Evolutionary conservation across 148 eudicot species (phyloP).

Genomic region (Agrostemma githago): DNA sequence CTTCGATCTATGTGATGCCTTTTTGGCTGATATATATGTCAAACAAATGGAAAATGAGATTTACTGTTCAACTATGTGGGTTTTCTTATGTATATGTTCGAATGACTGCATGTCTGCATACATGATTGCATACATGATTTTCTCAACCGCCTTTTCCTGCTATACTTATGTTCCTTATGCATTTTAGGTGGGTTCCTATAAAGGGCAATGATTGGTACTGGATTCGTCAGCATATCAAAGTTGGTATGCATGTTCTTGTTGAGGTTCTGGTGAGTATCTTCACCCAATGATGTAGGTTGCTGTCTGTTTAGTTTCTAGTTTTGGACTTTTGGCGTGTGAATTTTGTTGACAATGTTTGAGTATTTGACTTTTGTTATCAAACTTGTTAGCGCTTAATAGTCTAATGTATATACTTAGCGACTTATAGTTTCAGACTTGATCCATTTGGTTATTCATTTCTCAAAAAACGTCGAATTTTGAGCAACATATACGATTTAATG

Average conservation of each 20-base stretch:
- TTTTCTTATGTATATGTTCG: not conserved
- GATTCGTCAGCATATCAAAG: conserved; percentile 98
- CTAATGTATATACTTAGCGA: no score
- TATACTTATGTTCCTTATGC: conserved; percentile 17
- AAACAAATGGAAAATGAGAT: not conserved
- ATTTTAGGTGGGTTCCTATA: conserved; percentile 94
- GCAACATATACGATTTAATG: no score
- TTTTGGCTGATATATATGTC: not conserved
- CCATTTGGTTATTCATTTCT: no score
- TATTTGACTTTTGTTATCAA: not conserved
- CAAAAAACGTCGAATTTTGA: no score
- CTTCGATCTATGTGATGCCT: not conserved
- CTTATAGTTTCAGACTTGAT: no score
- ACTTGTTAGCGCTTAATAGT: not conserved
- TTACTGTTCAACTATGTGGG: not conserved
- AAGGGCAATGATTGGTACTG: conserved; percentile 98
- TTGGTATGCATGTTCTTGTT: conserved; percentile 88
- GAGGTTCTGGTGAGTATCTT: conserved; percentile 77
- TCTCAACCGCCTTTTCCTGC: not conserved
- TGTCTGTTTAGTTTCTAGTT: conserved; percentile 1
- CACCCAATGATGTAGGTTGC: conserved; percentile 5
- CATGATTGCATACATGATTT: conserved; percentile 1
- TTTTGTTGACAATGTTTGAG: not conserved
- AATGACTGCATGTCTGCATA: not conserved
- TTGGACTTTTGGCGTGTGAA: not conserved